A percentile compares a stretch with the other conserved stretches of the same genome.
phyloP scores from a whole-genome alignment of 345 rosid genomes.

The Lepidium africanum region DNA sequence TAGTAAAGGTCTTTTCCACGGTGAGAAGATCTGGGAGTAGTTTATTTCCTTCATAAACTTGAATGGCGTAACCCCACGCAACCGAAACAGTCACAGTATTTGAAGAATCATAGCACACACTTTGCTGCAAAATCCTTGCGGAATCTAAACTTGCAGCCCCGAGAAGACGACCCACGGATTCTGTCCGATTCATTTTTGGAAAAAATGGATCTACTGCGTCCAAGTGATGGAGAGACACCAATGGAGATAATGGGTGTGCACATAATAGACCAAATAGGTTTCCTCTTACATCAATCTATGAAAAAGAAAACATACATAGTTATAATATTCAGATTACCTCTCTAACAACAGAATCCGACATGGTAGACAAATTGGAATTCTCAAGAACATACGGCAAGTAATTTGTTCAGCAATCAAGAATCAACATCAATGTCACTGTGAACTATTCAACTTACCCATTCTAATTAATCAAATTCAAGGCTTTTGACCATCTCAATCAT shows the following conservation, averaged over 20 bases:
- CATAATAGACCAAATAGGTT: slow-evolving; percentile 68
- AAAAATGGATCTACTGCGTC: slow-evolving; percentile 76
- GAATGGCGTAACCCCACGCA: slow-evolving; percentile 88
- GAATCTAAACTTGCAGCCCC: slow-evolving; percentile 56
- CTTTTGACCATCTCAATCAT: not conserved
- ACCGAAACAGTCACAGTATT: slow-evolving; percentile 56
- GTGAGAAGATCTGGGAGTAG: slow-evolving; percentile 72
- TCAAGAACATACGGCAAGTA: not conserved
- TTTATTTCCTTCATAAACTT: slow-evolving; percentile 62
- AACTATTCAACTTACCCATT: not conserved
- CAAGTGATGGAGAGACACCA: slow-evolving; percentile 86
- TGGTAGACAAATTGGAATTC: not conserved
- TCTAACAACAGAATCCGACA: not conserved
- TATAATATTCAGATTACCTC: not conserved
- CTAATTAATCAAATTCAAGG: not conserved
- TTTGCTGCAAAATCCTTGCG: slow-evolving; percentile 73
- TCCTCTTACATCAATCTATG: slow-evolving; percentile 80
- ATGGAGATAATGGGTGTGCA: slow-evolving; percentile 73
- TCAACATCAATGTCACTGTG: not conserved
- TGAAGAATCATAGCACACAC: slow-evolving; percentile 62
- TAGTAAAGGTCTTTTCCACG: slow-evolving; percentile 52
- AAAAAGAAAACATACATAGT: not conserved
- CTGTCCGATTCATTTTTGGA: slow-evolving; percentile 49
- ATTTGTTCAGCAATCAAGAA: not conserved
- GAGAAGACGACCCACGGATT: slow-evolving; percentile 52